A percentile compares a stretch with the other conserved stretches of the same genome.
Evolutionary conservation across 129 eudicot genomes (phyloP).

Genomic region (Centaurea solstitialis): DNA sequence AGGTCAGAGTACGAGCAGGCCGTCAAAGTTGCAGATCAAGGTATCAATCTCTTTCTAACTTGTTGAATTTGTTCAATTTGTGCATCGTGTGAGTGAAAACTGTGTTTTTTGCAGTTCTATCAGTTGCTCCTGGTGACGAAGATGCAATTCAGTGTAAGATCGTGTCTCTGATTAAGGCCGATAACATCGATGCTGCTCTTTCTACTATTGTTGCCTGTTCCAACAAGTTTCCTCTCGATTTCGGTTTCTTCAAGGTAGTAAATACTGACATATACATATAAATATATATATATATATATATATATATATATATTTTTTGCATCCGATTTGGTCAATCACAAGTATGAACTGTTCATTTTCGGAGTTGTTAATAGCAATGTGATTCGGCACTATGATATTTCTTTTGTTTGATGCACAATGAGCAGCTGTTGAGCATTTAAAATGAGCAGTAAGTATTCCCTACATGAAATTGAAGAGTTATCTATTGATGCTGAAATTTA

Average conservation of each 20-base stretch:
- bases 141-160: slow-evolving; percentile 84
- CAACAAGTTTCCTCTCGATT: slow-evolving; percentile 47
- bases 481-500: background rate
- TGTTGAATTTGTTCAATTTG: background rate
- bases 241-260: slow-evolving; percentile 84
- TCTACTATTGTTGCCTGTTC: slow-evolving; percentile 39
- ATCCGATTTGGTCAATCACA: slow-evolving; percentile 2
- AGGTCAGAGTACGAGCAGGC: slow-evolving; percentile 57
- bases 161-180: slow-evolving; percentile 70
- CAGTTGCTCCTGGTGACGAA: slow-evolving; percentile 79
- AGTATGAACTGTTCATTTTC: slow-evolving; percentile 1
- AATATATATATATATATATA: too few relatives aligned
- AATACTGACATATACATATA: background rate
- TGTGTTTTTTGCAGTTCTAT: slow-evolving; percentile 48
- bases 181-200: slow-evolving; percentile 70
- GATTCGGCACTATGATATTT: background rate
- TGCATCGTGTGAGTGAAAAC: background rate
- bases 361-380: slow-evolving; percentile 12
- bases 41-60: slow-evolving; percentile 26
- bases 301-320: too few relatives aligned
- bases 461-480: background rate
- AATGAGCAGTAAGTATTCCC: slow-evolving; percentile 1
- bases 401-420: background rate
- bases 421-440: slow-evolving; percentile 14
- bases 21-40: slow-evolving; percentile 84